Evolutionary conservation across 441 rosid species (phyloP).

Genomic region (Eutrema salsugineum): DNA sequence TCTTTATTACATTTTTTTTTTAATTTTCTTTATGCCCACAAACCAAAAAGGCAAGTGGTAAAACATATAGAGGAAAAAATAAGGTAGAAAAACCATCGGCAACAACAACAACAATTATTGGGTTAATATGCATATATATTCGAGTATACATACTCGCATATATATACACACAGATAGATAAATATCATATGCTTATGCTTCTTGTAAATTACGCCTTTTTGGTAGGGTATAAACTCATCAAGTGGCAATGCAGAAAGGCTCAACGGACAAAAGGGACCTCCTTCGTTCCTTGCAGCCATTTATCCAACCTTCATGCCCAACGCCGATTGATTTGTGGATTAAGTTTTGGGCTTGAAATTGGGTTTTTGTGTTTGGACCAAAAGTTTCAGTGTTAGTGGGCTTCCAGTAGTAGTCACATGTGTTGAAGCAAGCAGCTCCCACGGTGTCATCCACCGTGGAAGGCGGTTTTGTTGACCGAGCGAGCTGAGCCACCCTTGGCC

Average conservation of each 20-base stretch:
- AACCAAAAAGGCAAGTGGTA: conserved; percentile 27
- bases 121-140: conserved; percentile 27
- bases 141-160: conserved; percentile 23
- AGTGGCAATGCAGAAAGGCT: conserved; percentile 75
- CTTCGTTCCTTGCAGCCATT: conserved; percentile 70
- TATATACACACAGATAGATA: conserved; percentile 14
- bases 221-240: conserved; percentile 28
- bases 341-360: conserved; percentile 14
- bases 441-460: conserved; percentile 21
- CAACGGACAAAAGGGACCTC: conserved; percentile 62
- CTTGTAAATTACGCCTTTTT: background rate
- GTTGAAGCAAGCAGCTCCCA: conserved; percentile 47
- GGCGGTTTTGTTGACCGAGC: conserved; percentile 34
- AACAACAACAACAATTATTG: conserved; percentile 29
- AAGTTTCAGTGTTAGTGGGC: conserved; percentile 14
- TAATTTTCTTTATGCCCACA: conserved; percentile 7
- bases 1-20: background rate
- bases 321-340: background rate
- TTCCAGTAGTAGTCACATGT: conserved; percentile 49
- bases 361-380: conserved; percentile 1
- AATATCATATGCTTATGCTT: conserved; percentile 29
- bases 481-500: conserved; percentile 42
- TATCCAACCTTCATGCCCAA: conserved; percentile 25
- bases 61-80: conserved; percentile 26
- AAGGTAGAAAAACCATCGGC: conserved; percentile 26